Evolutionary conservation across 495 filamentous ascomycete species (phyloP), one percentile per base, ranked within the genome.

Genomic region (Talaromyces stipitatus): DNA sequence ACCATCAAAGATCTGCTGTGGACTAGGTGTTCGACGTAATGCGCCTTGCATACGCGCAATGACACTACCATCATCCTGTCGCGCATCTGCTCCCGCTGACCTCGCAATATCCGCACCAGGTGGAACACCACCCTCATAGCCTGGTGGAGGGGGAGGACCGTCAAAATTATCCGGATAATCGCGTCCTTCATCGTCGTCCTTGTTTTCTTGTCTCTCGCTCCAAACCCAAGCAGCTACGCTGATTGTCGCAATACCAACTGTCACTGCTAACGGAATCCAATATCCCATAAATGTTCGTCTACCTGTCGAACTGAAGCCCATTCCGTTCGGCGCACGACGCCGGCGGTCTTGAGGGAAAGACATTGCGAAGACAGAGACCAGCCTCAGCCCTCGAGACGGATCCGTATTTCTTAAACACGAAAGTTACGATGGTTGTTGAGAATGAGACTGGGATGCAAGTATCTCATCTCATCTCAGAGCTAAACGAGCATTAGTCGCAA

Each of bases 201-300:
- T 87, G 62, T 87, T 77, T 56, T 85, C 86, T 56, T 73, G 81
- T 66, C 89, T 84, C 73, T 94, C 89, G 71, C 87, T 92, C 91
- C 90, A 95, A 27, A 92, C 82, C 92, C 92, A 97, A 22, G 91
- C 90, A 24, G 85, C 91, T 52, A 94, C 74, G 27, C 90, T 89
- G 53, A 88, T 80, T 22, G 91, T 88, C 32, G 91, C 91, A 61
- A 92, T 80, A 50, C 90, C 90, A 32, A 92, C 84, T 38, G 91
- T 96, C 58, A 95, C 66, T 51, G 84, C 85, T 45, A 96, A 73
- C 55, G 91, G 91, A 54, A 92, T 79, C 89, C 90, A 96, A 72
- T 92, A 90, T 64, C 86, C 83, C 66, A 89, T 75, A 52, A 86
- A 81, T 54, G 83, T 82, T 63, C 89, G 85, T 63, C 83, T 78